A percentile compares a stretch with the other conserved stretches of the same genome.
Conservation (phyloP, 306 rosid species). For the Oxytropis ochrocephala region DNA sequence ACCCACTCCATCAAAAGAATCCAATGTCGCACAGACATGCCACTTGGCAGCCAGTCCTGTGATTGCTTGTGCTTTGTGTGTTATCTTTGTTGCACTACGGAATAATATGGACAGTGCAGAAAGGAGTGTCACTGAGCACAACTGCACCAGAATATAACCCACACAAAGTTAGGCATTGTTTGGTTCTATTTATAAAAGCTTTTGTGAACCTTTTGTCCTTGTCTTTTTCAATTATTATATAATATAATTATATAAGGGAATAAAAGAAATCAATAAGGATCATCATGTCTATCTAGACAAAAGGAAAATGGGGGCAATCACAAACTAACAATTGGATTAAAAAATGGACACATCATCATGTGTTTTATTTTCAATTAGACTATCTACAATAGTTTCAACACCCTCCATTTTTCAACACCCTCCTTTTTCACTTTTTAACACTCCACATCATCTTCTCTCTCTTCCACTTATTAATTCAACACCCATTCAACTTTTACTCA, state of each 20-base stretch:
- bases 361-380: neutral
- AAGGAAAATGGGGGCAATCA: neutral
- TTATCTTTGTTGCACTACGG: constrained; percentile 85
- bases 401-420: too few relatives aligned
- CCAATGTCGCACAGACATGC: constrained; percentile 93
- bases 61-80: constrained; percentile 89
- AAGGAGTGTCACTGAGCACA: constrained; percentile 69
- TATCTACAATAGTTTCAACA: too few relatives aligned
- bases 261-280: neutral
- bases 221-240: neutral
- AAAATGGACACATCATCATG: constrained; percentile 4
- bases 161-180: neutral
- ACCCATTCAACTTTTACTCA: too few relatives aligned
- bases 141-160: constrained; percentile 33
- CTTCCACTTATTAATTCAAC: too few relatives aligned
- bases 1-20: constrained; percentile 49
- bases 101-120: constrained; percentile 54
- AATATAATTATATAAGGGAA: neutral
- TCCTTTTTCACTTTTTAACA: too few relatives aligned
- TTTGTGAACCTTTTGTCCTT: neutral
- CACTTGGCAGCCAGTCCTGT: constrained; percentile 93
- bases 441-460: too few relatives aligned
- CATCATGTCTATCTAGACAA: neutral
- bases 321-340: neutral
- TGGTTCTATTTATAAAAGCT: neutral